Evolutionary conservation across 176 grass and related monocot species (phyloP).

Genomic region (Rhipidocladum racemiflorum): DNA sequence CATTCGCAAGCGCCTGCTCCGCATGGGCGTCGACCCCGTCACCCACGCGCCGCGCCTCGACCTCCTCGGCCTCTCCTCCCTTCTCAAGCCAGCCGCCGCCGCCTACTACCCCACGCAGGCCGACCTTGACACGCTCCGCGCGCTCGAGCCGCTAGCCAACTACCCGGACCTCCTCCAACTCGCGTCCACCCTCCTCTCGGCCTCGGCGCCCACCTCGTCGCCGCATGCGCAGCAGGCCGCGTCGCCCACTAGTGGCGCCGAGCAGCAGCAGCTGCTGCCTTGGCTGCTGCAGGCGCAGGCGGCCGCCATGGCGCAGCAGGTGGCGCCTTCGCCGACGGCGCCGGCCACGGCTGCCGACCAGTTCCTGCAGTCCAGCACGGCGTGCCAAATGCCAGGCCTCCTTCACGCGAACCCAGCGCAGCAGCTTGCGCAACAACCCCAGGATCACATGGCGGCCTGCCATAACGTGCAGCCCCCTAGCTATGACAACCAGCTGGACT

Average conservation of each 20-base stretch:
- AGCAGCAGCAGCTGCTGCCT: constrained; percentile 28
- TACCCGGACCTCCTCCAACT: constrained; percentile 65
- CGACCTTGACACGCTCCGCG: constrained; percentile 61
- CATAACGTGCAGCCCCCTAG: neutral
- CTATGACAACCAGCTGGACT: constrained; percentile 15
- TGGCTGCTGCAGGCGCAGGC: constrained; percentile 44
- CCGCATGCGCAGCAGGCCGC: neutral
- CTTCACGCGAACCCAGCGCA: constrained; percentile 22
- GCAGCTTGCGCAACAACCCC: constrained; percentile 28
- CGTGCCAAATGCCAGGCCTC: constrained; percentile 34
- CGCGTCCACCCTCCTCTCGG: constrained; percentile 42
- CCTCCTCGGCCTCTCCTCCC: constrained; percentile 70
- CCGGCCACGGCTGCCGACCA: neutral
- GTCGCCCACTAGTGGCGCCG: neutral
- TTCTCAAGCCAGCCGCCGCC: constrained; percentile 47
- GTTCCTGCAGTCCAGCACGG: constrained; percentile 22
- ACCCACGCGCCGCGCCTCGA: constrained; percentile 80
- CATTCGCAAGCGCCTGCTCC: constrained; percentile 85
- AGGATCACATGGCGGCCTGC: constrained; percentile 33
- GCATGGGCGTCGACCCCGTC: constrained; percentile 90
- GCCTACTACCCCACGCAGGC: constrained; percentile 60
- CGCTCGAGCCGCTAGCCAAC: constrained; percentile 61
- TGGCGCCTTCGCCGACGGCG: neutral
- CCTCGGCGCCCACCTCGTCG: neutral
- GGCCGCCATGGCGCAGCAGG: constrained; percentile 3